These are phyloP conservation scores for Telopea speciosissima DNA, from an alignment of 177 flowering plant species.

Conservation along the genomic window DNA sequence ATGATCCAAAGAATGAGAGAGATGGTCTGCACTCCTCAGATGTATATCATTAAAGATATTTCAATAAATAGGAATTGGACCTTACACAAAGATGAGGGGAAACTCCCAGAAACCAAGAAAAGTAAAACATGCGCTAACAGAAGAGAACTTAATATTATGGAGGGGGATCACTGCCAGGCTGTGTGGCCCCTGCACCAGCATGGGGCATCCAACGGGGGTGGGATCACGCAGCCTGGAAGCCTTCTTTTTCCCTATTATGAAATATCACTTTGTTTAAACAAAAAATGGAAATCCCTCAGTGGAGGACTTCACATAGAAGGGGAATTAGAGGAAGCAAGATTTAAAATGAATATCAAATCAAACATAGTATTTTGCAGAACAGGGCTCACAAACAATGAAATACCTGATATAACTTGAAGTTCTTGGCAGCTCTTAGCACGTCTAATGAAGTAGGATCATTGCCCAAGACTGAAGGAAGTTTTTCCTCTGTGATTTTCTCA, in stretches of 20 bases:
- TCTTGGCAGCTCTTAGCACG: constrained; percentile 68
- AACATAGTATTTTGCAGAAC: background rate
- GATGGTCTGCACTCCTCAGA: background rate
- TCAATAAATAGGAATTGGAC: too few relatives aligned
- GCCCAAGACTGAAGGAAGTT: constrained; percentile 51
- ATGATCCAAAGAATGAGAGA: background rate
- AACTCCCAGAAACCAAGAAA: background rate
- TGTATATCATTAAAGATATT: too few relatives aligned
- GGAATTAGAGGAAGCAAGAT: background rate
- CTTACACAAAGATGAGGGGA: background rate
- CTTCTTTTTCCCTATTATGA: too few relatives aligned
- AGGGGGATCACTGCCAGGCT: too few relatives aligned
- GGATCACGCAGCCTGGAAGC: too few relatives aligned
- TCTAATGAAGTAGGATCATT: constrained; percentile 68
- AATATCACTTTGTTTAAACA: background rate
- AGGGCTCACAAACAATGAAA: background rate
- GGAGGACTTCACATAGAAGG: background rate
- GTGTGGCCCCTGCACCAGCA: too few relatives aligned
- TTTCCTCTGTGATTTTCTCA: constrained; percentile 60
- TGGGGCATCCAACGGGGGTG: too few relatives aligned
- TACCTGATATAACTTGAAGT: constrained; percentile 83
- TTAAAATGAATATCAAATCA: too few relatives aligned
- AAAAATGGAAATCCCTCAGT: background rate
- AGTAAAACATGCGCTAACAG: background rate
- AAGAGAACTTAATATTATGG: background rate